Base-by-base conservation (phyloP, 768 basidiomycete genomes). In the Lentinula detonsa region DNA sequence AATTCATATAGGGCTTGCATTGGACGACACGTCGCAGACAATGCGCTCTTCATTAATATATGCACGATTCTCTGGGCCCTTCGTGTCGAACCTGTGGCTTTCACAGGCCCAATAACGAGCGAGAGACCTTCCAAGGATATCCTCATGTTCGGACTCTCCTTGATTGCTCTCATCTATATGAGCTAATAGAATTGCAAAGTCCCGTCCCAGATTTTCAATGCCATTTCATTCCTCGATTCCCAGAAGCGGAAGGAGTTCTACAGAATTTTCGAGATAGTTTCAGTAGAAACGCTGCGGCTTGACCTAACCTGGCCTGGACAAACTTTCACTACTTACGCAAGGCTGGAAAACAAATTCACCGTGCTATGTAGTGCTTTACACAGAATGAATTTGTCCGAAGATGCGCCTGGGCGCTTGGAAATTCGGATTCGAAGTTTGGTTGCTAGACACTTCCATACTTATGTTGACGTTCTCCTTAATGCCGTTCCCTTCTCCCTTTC, bases 21-120 rank as follows among this genome's bases (percentile, higher is more conserved):
- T 9, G 59, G 59, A 43, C 15, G 50, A 33, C 35, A 60, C 42
- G 50, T 60, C 28, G 59, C 49, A 10, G 48, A 60, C 8, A 60
- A 60, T 35, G 31, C 59, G 4, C 31, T 60, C 10, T 60, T 60
- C 39, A 60, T 60, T 39, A 23, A 50, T 13, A 52, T 52, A 37
- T n/a, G 33, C 16, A 60, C 37, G 3, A 52, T 60, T 11, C 37
- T 60, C 3, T 60, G 59, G 59, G 50, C 50, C 3, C n/a, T 50
- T 5, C 7, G 28, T 40, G 21, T 60, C 3, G 50, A 39, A 18
- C 18, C 39, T 21, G 46, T 2, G 46, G 8, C 46, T 16, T 5
- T n/a, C 11, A 18, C 9, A 3, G 34, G 23, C 0, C 42, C 42
- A 16, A 2, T 18, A 18, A 16, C 5, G n/a, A 15, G 35, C 16